A percentile compares a stretch with the other conserved stretches of the same genome.
These are phyloP conservation scores for Saksenaea vasiformis DNA, from an alignment of 371 early-diverging fungal species.

Conservation along the genomic window DNA sequence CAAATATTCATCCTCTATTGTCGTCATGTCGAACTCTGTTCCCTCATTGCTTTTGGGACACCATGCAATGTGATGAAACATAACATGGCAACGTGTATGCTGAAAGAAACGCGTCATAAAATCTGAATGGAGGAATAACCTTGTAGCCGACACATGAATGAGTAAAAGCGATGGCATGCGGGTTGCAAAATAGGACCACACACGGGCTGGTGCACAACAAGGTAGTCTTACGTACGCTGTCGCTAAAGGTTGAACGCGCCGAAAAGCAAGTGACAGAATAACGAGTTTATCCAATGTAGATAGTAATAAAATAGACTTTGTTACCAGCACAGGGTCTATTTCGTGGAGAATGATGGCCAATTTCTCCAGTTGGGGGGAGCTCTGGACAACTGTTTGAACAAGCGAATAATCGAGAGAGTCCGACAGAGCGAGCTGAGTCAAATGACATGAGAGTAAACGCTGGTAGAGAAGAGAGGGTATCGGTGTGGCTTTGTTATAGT, in stretches of 20 bases:
- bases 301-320: conserved; percentile 21
- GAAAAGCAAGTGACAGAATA: conserved; percentile 43
- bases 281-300: conserved; percentile 16
- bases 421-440: conserved; percentile 38
- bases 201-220: conserved; percentile 32
- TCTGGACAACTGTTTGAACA: conserved; percentile 20
- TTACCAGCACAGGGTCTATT: conserved; percentile 19
- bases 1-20: conserved; percentile 7
- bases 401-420: conserved; percentile 32
- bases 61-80: conserved; percentile 41
- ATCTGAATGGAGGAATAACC: conserved; percentile 21
- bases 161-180: conserved; percentile 22
- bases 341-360: conserved; percentile 46
- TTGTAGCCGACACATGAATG: conserved; percentile 36
- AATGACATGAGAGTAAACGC: conserved; percentile 10
- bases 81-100: conserved; percentile 16
- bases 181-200: conserved; percentile 33
- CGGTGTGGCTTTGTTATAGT: conserved; percentile 15
- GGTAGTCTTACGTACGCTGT: conserved; percentile 28
- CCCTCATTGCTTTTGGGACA: background rate
- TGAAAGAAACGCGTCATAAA: conserved; percentile 31
- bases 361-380: conserved; percentile 33
- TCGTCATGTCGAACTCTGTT: background rate
- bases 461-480: conserved; percentile 24
- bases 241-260: conserved; percentile 23